Base-by-base conservation (phyloP, 352 stramenopile genomes). In the Phytophthora cactorum region DNA sequence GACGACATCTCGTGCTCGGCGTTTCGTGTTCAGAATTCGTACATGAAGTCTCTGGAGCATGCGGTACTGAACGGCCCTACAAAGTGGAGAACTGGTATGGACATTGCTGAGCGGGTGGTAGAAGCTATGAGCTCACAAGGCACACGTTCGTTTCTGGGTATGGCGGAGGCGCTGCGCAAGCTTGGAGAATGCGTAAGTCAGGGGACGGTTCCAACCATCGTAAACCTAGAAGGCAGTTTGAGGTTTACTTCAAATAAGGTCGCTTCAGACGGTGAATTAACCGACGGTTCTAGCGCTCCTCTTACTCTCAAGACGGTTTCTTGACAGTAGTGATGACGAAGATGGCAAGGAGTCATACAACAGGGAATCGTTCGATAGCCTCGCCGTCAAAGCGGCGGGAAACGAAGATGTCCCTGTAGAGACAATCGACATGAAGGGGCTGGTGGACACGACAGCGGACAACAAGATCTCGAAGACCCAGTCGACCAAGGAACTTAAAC, bases 11-110 rank as follows among this genome's bases (percentile, higher is more conserved):
- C 45, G 0, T 63, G 56, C 34, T 39, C 32, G 22, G 11, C 17
- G 3, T 54, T 63, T 22, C 44, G 22, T 4, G 45, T 55, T 31
- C 44, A 55, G 3, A 14, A 28, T 9, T 63, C 32, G 2, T 5
- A 49, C 11, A 63, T 63, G 55, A 17, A 31, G 27, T 62, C 43
- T 9, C 0, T 41, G 6, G 14, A 55, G 9, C 44, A 63, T n/a
- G 56, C 22, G 4, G 12, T 63, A 17, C 45, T 63, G 5, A 63
- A 55, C 25, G 56, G 56, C 2, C 31, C 56, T 29, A 50, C 56
- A 9, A 63, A 63, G 22, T 56, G 56, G 45, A 49, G 27, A 14
- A 53, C 41, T 17, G 29, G 14, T 31, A 52, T 61, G 53, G 27
- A 61, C 34, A 25, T 61, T 41, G 41, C 41, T 12, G 41, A 51